Base-by-base conservation (phyloP, 2,329 filamentous ascomycete genomes). In the Pestalotiopsis sp. region DNA sequence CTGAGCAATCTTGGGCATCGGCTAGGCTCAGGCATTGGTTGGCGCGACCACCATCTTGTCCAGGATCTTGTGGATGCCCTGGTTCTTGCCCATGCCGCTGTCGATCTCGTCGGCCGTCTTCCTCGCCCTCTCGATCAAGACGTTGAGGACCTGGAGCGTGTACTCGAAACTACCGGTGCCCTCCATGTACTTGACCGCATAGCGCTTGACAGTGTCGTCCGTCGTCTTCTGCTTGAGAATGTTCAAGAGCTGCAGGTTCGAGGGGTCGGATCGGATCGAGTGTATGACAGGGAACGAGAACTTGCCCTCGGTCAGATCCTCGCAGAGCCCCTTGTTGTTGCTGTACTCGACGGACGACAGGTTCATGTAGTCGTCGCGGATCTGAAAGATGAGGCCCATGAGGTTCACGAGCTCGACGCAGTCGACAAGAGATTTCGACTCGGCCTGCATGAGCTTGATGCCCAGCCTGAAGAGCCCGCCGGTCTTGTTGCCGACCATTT, bases 231-330 rank as follows among this genome's bases (percentile, higher is more conserved):
- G 95, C 81, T 93, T 93, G 57, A 98, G 85, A 67, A 98, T 98
- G 77, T 96, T 97, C 79, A 98, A 88, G 67, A 99, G 87, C 76
- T 97, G 91, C 73, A 92, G 85, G 77, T 94, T 93, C 38, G 83
- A 81, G 20, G 89, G 93, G 77, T 94, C 88, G 69, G 91, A 84
- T 69, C 93, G 92, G 74, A 98, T 97, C 79, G 92, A 92, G 82
- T 98, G 95, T 75, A 98, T 97, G 75, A 98, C 91, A 55, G 95
- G 94, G 79, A 98, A 98, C 31, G 92, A 95, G 83, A 98, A 98
- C 85, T 98, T 98, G 71, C 95, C 95, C 83, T 98, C 96, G 1
- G 94, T 98, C 74, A 98, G 83, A 81, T 98, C 96, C 83, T 98
- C 95, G 80, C 93, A 97, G 74, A 97, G 88, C 64, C 95, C 96